Base-by-base conservation (phyloP, 1,284 basidiomycete species). In the Marasmius sp. region DNA sequence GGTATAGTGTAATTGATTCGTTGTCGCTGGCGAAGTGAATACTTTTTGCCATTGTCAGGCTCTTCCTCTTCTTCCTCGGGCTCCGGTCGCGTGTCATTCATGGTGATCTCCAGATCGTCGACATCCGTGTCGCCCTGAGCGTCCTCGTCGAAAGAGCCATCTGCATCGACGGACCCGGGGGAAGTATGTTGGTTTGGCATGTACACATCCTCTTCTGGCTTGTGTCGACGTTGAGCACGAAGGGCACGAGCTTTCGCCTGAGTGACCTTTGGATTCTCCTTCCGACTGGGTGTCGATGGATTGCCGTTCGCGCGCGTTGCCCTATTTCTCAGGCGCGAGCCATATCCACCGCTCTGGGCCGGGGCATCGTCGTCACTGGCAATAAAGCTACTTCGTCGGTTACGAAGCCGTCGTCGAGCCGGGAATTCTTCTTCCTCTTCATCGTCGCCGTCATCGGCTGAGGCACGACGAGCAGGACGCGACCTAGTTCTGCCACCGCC, bases 1-100 rank as follows among this genome's bases (percentile, higher is more conserved):
- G 88, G 89, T 33, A 92, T 89, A 5, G 87, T 86, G 64, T 92
- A 93, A 70, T 92, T 91, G 67, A 92, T 85, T 68, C 82, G 83
- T 51, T 81, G 79, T 53, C 92, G 77, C 65, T 85, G 81, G 34
- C 89, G 78, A 22, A 93, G 76, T 0, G 84, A 69, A 67, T 93
- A 93, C 9, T 86, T 85, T 64, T 79, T 82, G 20, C 86, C 86
- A 57, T 83, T 78, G 9, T 70, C 81, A 16, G 77, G 81, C 47
- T 78, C 85, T 33, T 84, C 81, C 20, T 80, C 82, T 12, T 72
- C 79, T 33, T 84, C 81, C 20, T 80, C 82, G 10, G 72, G 79
- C 70, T 63, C 72, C 66, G 36, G 14, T 69, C 67, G 65, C 82
- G 80, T 0, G 69, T 74, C 0, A 74, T 78, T 70, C 9, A 67